A percentile compares a stretch with the other conserved stretches of the same genome.
These are phyloP conservation scores for Pleurotus salmoneostramineus DNA, from an alignment of 768 basidiomycete genomes.

Conservation along the genomic window DNA sequence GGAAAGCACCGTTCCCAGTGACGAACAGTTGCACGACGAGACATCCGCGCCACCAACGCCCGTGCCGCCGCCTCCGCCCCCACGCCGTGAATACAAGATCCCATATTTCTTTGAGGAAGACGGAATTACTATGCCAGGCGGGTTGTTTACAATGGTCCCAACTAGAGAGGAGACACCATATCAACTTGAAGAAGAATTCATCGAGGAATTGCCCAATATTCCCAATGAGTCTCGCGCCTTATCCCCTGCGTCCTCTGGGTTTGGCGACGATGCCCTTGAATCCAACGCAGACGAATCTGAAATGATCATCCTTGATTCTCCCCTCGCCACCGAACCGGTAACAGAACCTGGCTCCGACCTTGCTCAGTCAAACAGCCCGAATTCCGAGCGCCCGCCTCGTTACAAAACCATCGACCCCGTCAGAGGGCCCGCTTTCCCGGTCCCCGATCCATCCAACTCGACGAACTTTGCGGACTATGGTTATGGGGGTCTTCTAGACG, in stretches of 20 bases:
- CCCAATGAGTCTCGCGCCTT: neutral
- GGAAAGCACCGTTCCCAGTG: neutral
- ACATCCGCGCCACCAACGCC: neutral
- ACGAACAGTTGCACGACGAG: neutral
- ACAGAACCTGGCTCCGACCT: neutral
- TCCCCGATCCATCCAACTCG: neutral
- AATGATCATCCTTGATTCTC: neutral
- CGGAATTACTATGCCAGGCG: conserved; percentile 4
- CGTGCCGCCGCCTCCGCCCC: neutral
- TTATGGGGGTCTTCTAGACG: neutral
- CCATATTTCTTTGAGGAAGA: conserved; percentile 6
- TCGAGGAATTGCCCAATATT: neutral
- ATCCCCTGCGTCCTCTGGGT: neutral
- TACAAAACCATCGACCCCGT: neutral
- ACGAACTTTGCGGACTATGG: neutral
- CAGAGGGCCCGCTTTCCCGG: neutral
- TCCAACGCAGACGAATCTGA: neutral
- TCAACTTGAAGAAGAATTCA: no score
- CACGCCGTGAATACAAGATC: neutral
- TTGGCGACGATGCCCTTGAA: neutral
- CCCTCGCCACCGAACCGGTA: neutral
- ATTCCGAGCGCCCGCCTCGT: neutral
- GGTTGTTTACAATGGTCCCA: conserved; percentile 4
- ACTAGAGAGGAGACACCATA: neutral
- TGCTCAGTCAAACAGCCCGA: neutral